A percentile compares a stretch with the other conserved stretches of the same genome.
Conservation (phyloP, 768 basidiomycete species). For the Termitomyces sp. region DNA sequence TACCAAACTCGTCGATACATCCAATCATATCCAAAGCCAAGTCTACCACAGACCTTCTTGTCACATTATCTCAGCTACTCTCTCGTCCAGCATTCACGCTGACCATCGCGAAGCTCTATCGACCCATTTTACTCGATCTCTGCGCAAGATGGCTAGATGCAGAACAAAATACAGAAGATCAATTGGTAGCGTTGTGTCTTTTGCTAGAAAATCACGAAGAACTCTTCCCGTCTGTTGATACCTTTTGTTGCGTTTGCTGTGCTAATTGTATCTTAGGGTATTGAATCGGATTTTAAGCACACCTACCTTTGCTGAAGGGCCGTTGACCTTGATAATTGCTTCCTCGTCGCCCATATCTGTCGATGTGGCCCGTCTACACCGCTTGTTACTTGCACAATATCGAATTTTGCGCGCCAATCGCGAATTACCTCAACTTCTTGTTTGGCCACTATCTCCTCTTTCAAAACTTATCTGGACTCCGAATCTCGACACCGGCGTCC, state of each 20-base stretch:
- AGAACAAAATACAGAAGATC: slow-evolving; percentile 40
- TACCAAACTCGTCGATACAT: slow-evolving; percentile 38
- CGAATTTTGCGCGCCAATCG: slow-evolving; percentile 74
- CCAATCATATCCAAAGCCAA: slow-evolving; percentile 29
- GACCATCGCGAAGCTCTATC: slow-evolving; percentile 56
- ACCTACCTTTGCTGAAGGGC: slow-evolving; percentile 42
- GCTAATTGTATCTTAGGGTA: slow-evolving; percentile 35
- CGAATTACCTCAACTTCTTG: slow-evolving; percentile 51
- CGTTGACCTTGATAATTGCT: slow-evolving; percentile 41
- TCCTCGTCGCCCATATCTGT: slow-evolving; percentile 23
- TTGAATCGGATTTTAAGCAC: slow-evolving; percentile 44
- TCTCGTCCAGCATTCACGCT: slow-evolving; percentile 57
- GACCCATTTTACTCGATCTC: slow-evolving; percentile 75
- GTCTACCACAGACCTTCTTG: slow-evolving; percentile 39
- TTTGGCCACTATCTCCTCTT: slow-evolving; percentile 60
- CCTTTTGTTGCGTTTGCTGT: slow-evolving; percentile 5
- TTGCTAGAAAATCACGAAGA: slow-evolving; percentile 67
- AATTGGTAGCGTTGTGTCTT: slow-evolving; percentile 53
- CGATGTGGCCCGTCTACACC: slow-evolving; percentile 51
- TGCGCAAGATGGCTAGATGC: slow-evolving; percentile 77
- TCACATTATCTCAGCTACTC: slow-evolving; percentile 54
- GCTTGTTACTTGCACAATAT: slow-evolving; percentile 72
- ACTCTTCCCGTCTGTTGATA: slow-evolving; percentile 54
- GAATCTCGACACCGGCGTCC: slow-evolving; percentile 51
- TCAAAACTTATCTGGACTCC: slow-evolving; percentile 37